Conservation (phyloP, 441 rosid species). For the Aleurites moluccanus region DNA sequence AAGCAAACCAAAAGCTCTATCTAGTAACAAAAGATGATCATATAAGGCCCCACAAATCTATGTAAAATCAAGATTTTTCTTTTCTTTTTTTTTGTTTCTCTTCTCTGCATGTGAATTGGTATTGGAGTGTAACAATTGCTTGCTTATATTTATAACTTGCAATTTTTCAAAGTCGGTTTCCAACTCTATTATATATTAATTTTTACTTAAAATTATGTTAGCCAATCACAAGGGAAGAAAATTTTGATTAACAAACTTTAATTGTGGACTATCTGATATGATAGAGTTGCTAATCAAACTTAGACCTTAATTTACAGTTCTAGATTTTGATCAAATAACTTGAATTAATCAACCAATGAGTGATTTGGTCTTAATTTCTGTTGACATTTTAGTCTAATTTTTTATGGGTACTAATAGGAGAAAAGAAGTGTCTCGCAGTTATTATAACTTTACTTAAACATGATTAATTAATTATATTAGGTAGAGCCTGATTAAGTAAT, state of each 20-base stretch:
- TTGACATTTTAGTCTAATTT: neutral
- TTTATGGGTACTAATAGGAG: no score
- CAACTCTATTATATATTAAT: no score
- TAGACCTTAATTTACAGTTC: slow-evolving; percentile 11
- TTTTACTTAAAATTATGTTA: no score
- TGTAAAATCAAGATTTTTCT: neutral
- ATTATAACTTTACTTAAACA: neutral
- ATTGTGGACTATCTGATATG: neutral
- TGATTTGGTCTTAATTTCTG: neutral
- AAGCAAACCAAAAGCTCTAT: neutral
- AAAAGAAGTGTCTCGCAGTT: slow-evolving; percentile 8
- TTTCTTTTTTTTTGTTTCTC: no score
- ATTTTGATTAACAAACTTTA: neutral
- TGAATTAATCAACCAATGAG: neutral
- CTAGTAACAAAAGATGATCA: neutral
- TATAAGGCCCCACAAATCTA: slow-evolving; percentile 3
- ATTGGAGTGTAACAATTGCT: no score
- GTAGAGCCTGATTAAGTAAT: neutral
- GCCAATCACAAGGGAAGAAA: neutral
- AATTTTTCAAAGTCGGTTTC: no score
- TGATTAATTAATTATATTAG: neutral
- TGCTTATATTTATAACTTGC: no score
- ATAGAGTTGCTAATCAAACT: slow-evolving; percentile 31
- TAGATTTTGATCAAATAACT: neutral
- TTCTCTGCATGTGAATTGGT: no score